Base-by-base conservation (phyloP, 2,329 filamentous ascomycete genomes). In the Sporothrix curviconia region DNA sequence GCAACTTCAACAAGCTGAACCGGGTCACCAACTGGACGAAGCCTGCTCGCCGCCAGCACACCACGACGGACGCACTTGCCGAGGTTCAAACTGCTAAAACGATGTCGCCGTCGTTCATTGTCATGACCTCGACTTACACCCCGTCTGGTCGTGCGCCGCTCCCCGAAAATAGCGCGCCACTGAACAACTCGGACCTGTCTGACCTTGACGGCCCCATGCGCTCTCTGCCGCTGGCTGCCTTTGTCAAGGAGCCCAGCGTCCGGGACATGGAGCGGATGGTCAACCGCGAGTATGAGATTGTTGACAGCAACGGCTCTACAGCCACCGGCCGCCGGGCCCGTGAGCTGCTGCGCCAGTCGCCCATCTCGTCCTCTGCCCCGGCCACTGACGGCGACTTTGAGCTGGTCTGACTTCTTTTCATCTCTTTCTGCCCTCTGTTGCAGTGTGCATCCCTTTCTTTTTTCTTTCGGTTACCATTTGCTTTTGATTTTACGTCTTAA, bases 251-350 rank as follows among this genome's bases (percentile, higher is more conserved):
- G 22, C 32, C 59, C 64, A 70, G 65, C 57, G 68, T 55, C 61
- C 65, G 68, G 3, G 73, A 71, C 51, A 78, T 73, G 32, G 75
- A 77, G 65, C 72, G 70, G 62, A 66, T 77, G 52, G n/a, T 58
- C 43, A 39, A 76, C 67, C 73, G 73, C 62, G 76, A 78, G 65
- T 78, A 77, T 62, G 75, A 76, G 66, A 71, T 78, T 28, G 61
- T 78, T 14, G 75, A 78, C 61, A 68, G 61, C 61, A 74, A 77
- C 44, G 76, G 76, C 19, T 70, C 77, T 39, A 66, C 72, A 2
- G 67, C 77, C 37, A 72, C 70, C 63, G 75, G 76, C 40, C 69
- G 71, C 40, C 75, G 72, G 70, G 75, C 74, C 14, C 72, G 74
- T 15, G 69, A 68, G 54, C 70, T 71, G 54, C 65, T 78, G 56